Conservation (phyloP, 345 rosid species). For the Populus simonii region DNA sequence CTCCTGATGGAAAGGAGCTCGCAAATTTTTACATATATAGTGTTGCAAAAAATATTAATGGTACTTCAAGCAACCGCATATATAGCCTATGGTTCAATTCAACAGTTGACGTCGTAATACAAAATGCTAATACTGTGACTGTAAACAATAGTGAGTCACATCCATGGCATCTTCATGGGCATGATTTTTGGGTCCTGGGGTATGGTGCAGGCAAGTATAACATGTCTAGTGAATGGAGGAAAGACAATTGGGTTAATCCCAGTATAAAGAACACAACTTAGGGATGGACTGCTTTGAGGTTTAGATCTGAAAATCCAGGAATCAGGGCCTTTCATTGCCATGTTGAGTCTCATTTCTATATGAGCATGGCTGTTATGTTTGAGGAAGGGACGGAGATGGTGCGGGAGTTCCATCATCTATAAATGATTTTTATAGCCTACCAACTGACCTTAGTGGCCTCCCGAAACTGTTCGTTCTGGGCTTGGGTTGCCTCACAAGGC, state of each 20-base stretch:
- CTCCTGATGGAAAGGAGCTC: conserved; percentile 38
- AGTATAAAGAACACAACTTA: conserved; percentile 64
- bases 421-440: background rate
- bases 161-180: conserved; percentile 70
- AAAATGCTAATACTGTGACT: conserved; percentile 49
- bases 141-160: conserved; percentile 54
- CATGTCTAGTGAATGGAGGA: conserved; percentile 30
- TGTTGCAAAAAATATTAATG: conserved; percentile 27
- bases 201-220: conserved; percentile 58
- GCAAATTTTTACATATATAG: conserved; percentile 15
- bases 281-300: conserved; percentile 67
- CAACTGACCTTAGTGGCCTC: no score
- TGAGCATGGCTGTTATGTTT: conserved; percentile 63
- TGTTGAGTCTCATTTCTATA: conserved; percentile 53
- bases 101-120: conserved; percentile 57
- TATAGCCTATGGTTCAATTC: conserved; percentile 47
- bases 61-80: conserved; percentile 34
- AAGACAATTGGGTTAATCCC: conserved; percentile 49
- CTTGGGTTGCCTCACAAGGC: no score
- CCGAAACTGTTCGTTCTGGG: no score
- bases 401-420: conserved; percentile 46
- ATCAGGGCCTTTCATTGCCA: conserved; percentile 69
- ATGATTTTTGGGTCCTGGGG: conserved; percentile 65
- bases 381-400: conserved; percentile 47
- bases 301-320: conserved; percentile 55